These are phyloP conservation scores for Musa beccarii DNA, from an alignment of 176 grass and related monocot species.

Conservation along the genomic window DNA sequence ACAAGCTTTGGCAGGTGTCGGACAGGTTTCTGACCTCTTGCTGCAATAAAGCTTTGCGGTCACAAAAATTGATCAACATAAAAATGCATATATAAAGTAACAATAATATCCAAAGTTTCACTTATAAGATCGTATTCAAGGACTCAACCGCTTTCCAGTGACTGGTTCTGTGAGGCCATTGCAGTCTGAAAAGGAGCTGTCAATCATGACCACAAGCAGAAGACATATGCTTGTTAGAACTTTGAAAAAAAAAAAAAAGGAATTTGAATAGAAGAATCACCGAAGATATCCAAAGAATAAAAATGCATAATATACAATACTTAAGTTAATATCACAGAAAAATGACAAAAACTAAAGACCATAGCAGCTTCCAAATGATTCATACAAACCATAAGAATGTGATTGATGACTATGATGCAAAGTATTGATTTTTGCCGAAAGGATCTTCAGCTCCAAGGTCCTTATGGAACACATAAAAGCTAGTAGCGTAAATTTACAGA, in stretches of 20 bases:
- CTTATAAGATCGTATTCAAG: constrained; percentile 23
- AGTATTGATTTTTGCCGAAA: not conserved
- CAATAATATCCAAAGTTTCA: not conserved
- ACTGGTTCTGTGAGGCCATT: constrained; percentile 42
- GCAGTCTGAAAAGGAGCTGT: constrained; percentile 35
- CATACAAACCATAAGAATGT: not conserved
- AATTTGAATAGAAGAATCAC: not conserved
- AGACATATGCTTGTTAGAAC: not conserved
- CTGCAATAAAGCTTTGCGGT: constrained; percentile 36
- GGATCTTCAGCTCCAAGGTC: not conserved
- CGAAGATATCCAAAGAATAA: not conserved
- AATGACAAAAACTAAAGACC: not conserved
- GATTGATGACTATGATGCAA: not conserved
- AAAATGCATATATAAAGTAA: not conserved
- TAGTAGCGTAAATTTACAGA: too few relatives aligned
- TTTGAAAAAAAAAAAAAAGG: not conserved
- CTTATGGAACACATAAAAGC: too few relatives aligned
- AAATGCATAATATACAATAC: not conserved
- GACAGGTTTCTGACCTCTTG: constrained; percentile 50
- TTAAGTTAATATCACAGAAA: not conserved
- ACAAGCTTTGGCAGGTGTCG: constrained; percentile 79
- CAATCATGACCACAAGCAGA: constrained; percentile 39
- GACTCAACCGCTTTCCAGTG: constrained; percentile 64
- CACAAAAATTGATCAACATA: constrained; percentile 1
- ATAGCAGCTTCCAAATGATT: not conserved